Base-by-base conservation (phyloP, 2,329 filamentous ascomycete species). In the Acrocalymma vagum region DNA sequence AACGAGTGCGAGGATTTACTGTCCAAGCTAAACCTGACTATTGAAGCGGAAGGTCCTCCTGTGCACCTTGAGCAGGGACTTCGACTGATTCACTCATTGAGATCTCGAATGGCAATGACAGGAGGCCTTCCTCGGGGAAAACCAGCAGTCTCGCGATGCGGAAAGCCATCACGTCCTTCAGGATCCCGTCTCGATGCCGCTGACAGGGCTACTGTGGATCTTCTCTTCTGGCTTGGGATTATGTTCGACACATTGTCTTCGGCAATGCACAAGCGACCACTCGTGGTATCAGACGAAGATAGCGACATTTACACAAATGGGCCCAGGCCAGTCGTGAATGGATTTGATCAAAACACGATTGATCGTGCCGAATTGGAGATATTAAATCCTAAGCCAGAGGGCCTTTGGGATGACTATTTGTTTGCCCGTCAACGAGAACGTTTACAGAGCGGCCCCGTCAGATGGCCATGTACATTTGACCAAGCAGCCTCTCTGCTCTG, bases 181-280 rank as follows among this genome's bases (percentile, higher is more conserved):
- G 32, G 43, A 5, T 53, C 56, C 20, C 44, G 46, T 5, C 51
- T 71, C 9, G 63, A 60, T 28, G 42, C 54, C 18, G 64, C 70
- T 13, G 65, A 76, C 58, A 63, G 65, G 13, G 65, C 72, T 9
- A 82, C 81, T 0, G 69, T 83, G 17, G 72, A 78, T 9, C 62
- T 83, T 9, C 54, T 83, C 3, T 83, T 79, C 53, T 84, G 81
- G 81, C 65, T 84, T 11, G 78, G 76, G 0, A 69, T 82, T 29
- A 83, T 83, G 80, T 79, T 81, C 31, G 80, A 83, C 51, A 83
- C 80, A 0, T 61, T 82, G 7, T 80, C 77, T 0, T 74, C 80
- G 0, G 78, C 78, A 1, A 79, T 83, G 70, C 72, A 77, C 34
- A 68, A 73, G 33, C 71, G 73, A 2, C 71, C 74, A 3, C 55